Percentiles rank a stretch among this genome's conserved stretches.
Conservation (phyloP, 805 yeast species). For the Candida chauliodis region DNA sequence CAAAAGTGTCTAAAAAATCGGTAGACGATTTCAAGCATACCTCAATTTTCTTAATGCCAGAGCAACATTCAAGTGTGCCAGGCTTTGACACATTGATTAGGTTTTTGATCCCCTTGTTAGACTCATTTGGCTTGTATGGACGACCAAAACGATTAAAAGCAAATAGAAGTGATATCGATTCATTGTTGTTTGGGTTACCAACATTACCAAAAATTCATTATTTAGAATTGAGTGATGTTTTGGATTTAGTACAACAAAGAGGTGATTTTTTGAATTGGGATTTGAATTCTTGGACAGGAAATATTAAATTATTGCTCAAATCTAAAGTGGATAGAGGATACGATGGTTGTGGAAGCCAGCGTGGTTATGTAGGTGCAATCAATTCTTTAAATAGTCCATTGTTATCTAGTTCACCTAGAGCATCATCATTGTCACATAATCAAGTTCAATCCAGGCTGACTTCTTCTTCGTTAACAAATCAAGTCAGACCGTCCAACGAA, state of each 20-base stretch:
- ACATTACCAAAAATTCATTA: constrained; percentile 44
- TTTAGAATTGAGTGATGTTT: constrained; percentile 31
- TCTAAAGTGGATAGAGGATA: constrained; percentile 48
- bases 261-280: constrained; percentile 36
- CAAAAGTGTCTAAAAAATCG: constrained; percentile 30
- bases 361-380: constrained; percentile 60
- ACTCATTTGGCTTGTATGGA: constrained; percentile 44
- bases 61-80: constrained; percentile 43
- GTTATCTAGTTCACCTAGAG: constrained; percentile 11
- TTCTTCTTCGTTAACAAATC: constrained; percentile 5
- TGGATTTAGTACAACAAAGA: constrained; percentile 16
- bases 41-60: constrained; percentile 43
- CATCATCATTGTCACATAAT: constrained; percentile 1
- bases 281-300: constrained; percentile 30
- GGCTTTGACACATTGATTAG: constrained; percentile 48
- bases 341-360: constrained; percentile 71
- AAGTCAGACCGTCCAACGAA: not conserved
- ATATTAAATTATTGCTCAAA: constrained; percentile 28
- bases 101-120: constrained; percentile 38
- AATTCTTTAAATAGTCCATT: constrained; percentile 44
- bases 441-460: constrained; percentile 2
- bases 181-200: constrained; percentile 42
- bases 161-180: constrained; percentile 37
- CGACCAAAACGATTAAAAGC: constrained; percentile 42
- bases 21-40: constrained; percentile 36